Base-by-base conservation (phyloP, 257 asterid species). In the Verbascum thapsus region DNA sequence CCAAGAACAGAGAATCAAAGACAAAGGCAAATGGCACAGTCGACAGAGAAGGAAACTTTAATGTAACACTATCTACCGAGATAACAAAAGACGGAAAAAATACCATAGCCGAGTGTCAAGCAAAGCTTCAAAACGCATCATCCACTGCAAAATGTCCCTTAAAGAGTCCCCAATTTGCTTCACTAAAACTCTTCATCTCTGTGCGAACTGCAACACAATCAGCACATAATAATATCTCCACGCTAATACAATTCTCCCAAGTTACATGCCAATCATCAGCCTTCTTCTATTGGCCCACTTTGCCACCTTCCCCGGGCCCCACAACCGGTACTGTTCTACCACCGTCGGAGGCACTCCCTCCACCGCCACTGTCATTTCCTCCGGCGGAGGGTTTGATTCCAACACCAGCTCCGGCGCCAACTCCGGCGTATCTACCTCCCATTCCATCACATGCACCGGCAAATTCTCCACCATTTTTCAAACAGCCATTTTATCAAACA, bases 231-330 rank as follows among this genome's bases (percentile, higher is more conserved):
- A 64, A 4, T 30, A 26, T 26, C 32, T 66, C 63, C 3, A 73
- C 48, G 0, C 35, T 19, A 6, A 39, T 76, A 32, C 34, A 68
- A 26, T 76, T 79, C 59, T 78, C 85, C 6, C 81, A 85, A 7
- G 8, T 43, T 1, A 66, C 77, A 19, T 82, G 88, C 74, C 78
- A 82, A 69, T 76, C 88, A 6, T 75, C 76, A n/a, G n/a, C n/a
- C n/a, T n/a, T n/a, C 35, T 64, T 74, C 63, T 71, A 76, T 66
- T 74, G 78, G 72, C 77, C 79, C 41, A 1, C 41, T n/a, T 10
- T 17, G 48, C 71, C 70, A 16, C 75, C 70, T 16, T 58, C 61
- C 39, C 53, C 68, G 8, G 44, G 9, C 49, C 26, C 57, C 37
- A 69, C 78, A 23, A 6, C 8, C 7, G 58, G 20, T 16, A 69